Evolutionary conservation across 1,284 basidiomycete species (phyloP), one percentile per base, ranked within the genome.

Genomic region (Ceratobasidium sp.): DNA sequence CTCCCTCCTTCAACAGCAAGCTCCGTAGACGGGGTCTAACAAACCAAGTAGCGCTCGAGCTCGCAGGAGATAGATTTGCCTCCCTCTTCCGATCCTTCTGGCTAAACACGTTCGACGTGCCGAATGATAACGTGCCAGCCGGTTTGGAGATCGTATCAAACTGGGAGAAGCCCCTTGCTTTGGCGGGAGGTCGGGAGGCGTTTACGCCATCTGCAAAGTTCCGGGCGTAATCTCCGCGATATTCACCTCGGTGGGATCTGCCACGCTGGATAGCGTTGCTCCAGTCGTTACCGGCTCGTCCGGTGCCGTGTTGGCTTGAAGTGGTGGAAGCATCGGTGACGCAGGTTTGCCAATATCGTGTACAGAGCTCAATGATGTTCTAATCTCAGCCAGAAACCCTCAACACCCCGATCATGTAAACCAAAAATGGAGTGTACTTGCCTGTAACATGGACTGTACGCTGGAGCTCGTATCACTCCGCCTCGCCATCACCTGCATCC

Each of bases 371-470:
- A 77, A 97, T 89, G 54, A 98, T 87, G 83, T 96, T 95, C 92
- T 95, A 80, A 31, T 22, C 57, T 19, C 45, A 47, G 57, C 29
- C 2, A 67, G 69, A 50, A 1, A 44, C 31, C n/a, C n/a, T 41
- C 14, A n/a, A 17, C n/a, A 60, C 1, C 60, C n/a, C 11, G 2
- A 36, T 41, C 36, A 41, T 41, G 36, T 11, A 11, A 41, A 41
- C 22, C 53, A n/a, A 17, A 14, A 22, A 36, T 17, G 65, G 27
- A 9, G 62, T 29, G 27, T n/a, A 86, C 88, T 74, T 78, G 96
- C 95, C 89, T 94, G 89, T 75, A 99, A 88, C 96, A 98, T 98
- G 85, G 95, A 98, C 75, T 92, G 90, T 89, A 98, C 94, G 81
- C 97, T 92, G 45, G 94, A 90, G 74, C 90, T 91, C 77, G 98